A percentile compares a stretch with the other conserved stretches of the same genome.
phyloP scores from a whole-genome alignment of 495 filamentous ascomycete genomes.

The Penicillium canescens region DNA sequence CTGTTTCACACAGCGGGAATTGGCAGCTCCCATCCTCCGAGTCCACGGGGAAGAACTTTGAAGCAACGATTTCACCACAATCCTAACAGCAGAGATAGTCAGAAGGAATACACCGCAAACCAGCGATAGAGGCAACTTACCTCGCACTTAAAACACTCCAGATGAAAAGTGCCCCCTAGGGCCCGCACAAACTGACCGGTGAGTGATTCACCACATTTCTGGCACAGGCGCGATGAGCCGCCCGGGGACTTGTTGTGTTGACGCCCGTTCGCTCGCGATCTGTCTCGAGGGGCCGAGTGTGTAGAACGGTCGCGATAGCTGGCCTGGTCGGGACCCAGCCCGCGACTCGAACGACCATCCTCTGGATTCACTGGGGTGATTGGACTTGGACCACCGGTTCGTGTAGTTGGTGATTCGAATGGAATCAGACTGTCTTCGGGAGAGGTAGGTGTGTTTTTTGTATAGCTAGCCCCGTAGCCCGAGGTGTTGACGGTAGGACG shows the following conservation, averaged over 20 bases:
- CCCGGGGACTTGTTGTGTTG: constrained; percentile 42
- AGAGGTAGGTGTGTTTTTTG: constrained; percentile 45
- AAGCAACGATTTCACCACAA: constrained; percentile 93
- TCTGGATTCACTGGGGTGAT: constrained; percentile 33
- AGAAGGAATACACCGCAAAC: neutral
- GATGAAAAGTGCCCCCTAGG: constrained; percentile 86
- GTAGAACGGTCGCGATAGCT: constrained; percentile 32
- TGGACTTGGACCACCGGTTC: constrained; percentile 21
- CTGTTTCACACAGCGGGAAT: constrained; percentile 95
- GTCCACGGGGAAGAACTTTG: constrained; percentile 97
- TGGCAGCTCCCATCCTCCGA: constrained; percentile 81
- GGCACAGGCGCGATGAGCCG: constrained; percentile 62
- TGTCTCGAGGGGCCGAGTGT: constrained; percentile 34
- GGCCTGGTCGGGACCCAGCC: constrained; percentile 37
- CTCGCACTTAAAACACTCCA: constrained; percentile 97
- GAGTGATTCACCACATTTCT: constrained; percentile 82
- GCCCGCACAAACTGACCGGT: constrained; percentile 96
- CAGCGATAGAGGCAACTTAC: constrained; percentile 52
- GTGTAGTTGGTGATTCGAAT: constrained; percentile 44
- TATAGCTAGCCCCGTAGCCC: constrained; percentile 38
- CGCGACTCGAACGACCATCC: constrained; percentile 34
- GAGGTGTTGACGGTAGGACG: constrained; percentile 44
- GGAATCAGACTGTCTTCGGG: constrained; percentile 45
- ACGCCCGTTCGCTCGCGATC: constrained; percentile 47
- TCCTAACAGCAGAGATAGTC: constrained; percentile 58